phyloP scores from a whole-genome alignment of 352 stramenopile genomes.

The Aphanomyces invadans region DNA sequence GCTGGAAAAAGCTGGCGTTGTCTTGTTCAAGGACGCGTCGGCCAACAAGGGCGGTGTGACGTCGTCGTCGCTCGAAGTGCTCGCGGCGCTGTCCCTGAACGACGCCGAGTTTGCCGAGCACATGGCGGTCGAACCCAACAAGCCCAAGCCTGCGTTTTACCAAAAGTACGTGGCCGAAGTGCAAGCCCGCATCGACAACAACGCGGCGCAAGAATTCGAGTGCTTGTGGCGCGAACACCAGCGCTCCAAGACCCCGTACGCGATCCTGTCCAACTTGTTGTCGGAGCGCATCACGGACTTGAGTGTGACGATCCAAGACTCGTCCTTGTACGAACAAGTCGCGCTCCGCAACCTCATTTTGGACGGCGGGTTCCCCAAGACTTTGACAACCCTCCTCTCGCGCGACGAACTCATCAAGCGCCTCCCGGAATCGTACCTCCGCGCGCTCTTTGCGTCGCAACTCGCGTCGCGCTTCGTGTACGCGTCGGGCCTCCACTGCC shows the following conservation, averaged over 20 bases:
- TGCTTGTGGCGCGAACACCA: constrained; percentile 79
- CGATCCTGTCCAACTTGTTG: constrained; percentile 62
- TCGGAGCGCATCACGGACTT: constrained; percentile 58
- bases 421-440: constrained; percentile 69
- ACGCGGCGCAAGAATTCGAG: constrained; percentile 73
- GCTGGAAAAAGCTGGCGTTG: constrained; percentile 92
- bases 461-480: constrained; percentile 79
- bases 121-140: constrained; percentile 67
- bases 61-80: constrained; percentile 68
- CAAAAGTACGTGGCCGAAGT: constrained; percentile 70
- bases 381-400: constrained; percentile 44
- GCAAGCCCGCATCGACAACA: constrained; percentile 68
- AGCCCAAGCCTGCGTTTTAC: constrained; percentile 57
- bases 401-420: constrained; percentile 61
- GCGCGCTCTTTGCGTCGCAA: constrained; percentile 73
- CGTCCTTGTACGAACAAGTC: constrained; percentile 59
- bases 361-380: constrained; percentile 63
- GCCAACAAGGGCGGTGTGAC: constrained; percentile 82
- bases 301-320: constrained; percentile 75
- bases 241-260: constrained; percentile 57
- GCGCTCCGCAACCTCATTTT: constrained; percentile 64
- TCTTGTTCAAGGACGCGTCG: constrained; percentile 97
- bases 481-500: constrained; percentile 51
- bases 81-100: constrained; percentile 60
- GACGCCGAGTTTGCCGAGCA: constrained; percentile 73